Percentiles rank a stretch among this genome's conserved stretches.
Conservation (phyloP, 805 yeast genomes). For the Schizosaccharomyces osmophilus region DNA sequence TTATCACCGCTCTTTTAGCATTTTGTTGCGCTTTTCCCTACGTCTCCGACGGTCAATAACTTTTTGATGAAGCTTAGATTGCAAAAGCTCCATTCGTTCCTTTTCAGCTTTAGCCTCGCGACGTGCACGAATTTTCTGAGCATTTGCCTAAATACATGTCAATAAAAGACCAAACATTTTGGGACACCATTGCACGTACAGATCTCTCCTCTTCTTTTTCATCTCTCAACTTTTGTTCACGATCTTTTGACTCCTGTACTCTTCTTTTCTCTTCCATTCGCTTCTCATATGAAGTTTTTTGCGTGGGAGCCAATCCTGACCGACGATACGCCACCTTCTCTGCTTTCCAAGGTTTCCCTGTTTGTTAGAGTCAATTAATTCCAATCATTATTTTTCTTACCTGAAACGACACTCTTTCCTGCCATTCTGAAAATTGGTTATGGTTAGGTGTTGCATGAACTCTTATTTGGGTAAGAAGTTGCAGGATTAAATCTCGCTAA, state of each 20-base stretch:
- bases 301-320: not conserved
- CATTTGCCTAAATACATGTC: not conserved
- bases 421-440: too few species aligned
- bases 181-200: not conserved
- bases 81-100: constrained; percentile 64
- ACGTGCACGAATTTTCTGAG: not conserved
- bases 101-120: constrained; percentile 49
- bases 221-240: not conserved
- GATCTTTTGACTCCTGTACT: not conserved
- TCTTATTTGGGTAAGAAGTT: too few species aligned
- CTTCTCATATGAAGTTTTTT: not conserved
- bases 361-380: too few species aligned
- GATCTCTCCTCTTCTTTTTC: not conserved
- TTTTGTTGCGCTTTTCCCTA: constrained; percentile 84
- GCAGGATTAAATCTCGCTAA: too few species aligned
- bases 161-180: not conserved
- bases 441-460: too few species aligned
- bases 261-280: not conserved
- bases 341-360: not conserved
- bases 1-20: constrained; percentile 43
- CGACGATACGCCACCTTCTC: not conserved
- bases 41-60: constrained; percentile 71
- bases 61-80: constrained; percentile 75
- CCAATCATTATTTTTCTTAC: too few species aligned
- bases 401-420: too few species aligned